Base-by-base conservation (phyloP, 306 rosid species). In the Hippophae tibetana region DNA sequence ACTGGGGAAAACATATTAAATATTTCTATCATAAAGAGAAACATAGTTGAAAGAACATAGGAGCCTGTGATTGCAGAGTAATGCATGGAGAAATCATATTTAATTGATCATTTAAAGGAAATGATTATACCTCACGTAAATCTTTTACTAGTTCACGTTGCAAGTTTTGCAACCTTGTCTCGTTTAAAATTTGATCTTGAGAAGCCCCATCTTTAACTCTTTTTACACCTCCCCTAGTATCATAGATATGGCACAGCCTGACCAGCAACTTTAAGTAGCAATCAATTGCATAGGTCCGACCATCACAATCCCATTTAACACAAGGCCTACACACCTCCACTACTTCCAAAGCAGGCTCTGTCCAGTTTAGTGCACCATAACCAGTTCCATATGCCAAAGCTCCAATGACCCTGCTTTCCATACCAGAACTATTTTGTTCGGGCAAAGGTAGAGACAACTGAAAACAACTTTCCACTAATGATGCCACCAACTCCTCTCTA, bases 301-400 rank as follows among this genome's bases (percentile, higher is more conserved):
- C 97, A 75, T 86, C 99, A 77, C 99, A 92, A 73, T 84, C 97
- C 99, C 99, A 92, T 76, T 92, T 92, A 62, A 88, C 80, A 57
- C 99, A 92, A 69, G 99, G 99, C 67, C 90, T 86, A 66, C 99
- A 92, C 71, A 92, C 99, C 73, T 88, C 99, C 58, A 92, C 99
- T 8, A 92, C 99, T 82, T 92, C 97, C 69, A 92, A 67, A 66
- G 99, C 87, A 78, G 99, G 99, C 75, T 92, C 99, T 0, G 94
- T 88, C 99, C 99, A 92, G 74, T 92, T 86, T 57, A 92, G 77
- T 57, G 99, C 99, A 63, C 99, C 99, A 68, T 92, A 92, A 72
- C 99, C 99, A 66, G 99, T 92, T 77, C 99, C 99, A 60, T 92
- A 92, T 41, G 99, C 99, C 83, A 92, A 79, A 62, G 99, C 99